Percentiles rank a stretch among this genome's conserved stretches.
phyloP scores from a whole-genome alignment of 352 stramenopile genomes.

The Phytophthora fragariae region DNA sequence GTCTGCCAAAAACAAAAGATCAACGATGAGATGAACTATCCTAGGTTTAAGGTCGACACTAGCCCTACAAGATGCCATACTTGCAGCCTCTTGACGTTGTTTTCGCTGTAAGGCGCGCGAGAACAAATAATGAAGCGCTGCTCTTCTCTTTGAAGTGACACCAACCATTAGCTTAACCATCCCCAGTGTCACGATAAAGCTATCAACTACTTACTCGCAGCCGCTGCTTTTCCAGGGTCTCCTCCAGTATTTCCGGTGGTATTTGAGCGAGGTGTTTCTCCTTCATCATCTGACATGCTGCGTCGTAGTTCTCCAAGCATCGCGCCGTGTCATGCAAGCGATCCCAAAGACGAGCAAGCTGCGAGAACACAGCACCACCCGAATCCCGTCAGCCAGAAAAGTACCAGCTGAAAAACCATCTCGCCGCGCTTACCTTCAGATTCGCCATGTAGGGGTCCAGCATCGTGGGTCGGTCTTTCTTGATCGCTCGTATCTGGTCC shows the following conservation, averaged over 20 bases:
- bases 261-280: slow-evolving; percentile 44
- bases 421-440: slow-evolving; percentile 46
- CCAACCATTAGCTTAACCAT: background rate
- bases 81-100: slow-evolving; percentile 46
- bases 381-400: background rate
- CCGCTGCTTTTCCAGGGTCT: slow-evolving; percentile 50
- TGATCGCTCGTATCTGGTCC: slow-evolving; percentile 52
- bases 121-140: slow-evolving; percentile 63
- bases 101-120: slow-evolving; percentile 42
- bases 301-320: slow-evolving; percentile 63
- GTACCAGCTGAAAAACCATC: no score
- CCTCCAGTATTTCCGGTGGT: slow-evolving; percentile 35
- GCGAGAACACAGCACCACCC: background rate
- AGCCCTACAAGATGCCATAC: slow-evolving; percentile 19
- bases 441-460: slow-evolving; percentile 61
- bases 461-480: slow-evolving; percentile 47
- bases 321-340: slow-evolving; percentile 58
- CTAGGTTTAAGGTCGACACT: background rate
- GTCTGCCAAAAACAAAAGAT: slow-evolving; percentile 21
- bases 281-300: slow-evolving; percentile 45
- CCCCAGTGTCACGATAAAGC: background rate
- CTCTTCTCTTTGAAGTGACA: slow-evolving; percentile 37
- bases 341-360: slow-evolving; percentile 69
- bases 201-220: slow-evolving; percentile 38
- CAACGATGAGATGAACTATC: background rate